Base-by-base conservation (phyloP, 768 basidiomycete species). In the Macrolepiota fuliginosa region DNA sequence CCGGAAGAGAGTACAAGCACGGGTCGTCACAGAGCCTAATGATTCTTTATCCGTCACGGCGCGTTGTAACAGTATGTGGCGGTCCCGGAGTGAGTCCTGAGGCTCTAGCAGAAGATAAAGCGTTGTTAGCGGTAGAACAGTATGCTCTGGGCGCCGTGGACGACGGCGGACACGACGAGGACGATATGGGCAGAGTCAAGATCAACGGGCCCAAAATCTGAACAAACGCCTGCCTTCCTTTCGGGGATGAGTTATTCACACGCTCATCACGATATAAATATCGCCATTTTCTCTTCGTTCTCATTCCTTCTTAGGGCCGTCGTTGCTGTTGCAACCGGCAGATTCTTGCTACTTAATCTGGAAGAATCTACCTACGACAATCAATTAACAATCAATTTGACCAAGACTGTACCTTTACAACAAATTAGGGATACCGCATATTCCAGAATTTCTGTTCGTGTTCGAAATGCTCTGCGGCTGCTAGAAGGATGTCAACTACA, bases 171-270 rank as follows among this genome's bases (percentile, higher is more conserved):
- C 19, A 15, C 35, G 35, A 24, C 19, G 19, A 54, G 36, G 53
- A 54, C 53, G 37, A 25, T 54, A n/a, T 12, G 36, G 53, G 53
- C 37, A 13, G 36, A 54, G 36, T 35, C 53, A 54, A 54, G 53
- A 37, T 54, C 35, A 54, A 54, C 53, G 12, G 36, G 51, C 13
- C 35, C 53, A 54, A 54, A 54, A 54, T 54, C 53, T 54, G 17
- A 54, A 37, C 53, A 54, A 36, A 54, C 22, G 53, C 53, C 12
- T 4, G 17, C 51, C 5, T 53, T 13, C 51, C 29, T n/a, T 54
- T 37, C 12, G 53, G 53, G 36, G 53, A 37, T 13, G 37, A 0
- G n/a, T 1, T 54, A 24, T 54, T 54, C 53, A 0, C 53, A 54
- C 53, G 53, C 53, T 45, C 42, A 19, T 45, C 42, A 19, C 19